Evolutionary conservation across 2,329 filamentous ascomycete species (phyloP).

Genomic region (Decorospora gaudefroyi): DNA sequence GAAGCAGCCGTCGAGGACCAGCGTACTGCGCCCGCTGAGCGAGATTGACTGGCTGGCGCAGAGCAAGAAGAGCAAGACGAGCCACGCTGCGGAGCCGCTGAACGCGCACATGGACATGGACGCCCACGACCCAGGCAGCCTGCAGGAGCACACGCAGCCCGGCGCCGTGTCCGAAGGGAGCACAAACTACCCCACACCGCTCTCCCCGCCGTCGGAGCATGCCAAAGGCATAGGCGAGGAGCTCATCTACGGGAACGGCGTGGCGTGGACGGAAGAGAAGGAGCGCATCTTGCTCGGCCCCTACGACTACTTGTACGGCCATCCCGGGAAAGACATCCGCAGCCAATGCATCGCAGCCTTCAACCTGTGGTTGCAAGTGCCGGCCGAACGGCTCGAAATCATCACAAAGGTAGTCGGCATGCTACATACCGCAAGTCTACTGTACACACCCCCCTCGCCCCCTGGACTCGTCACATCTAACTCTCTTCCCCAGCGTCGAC

Average conservation of each 20-base stretch:
- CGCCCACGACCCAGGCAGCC: no score
- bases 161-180: slow-evolving; percentile 15
- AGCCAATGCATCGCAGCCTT: slow-evolving; percentile 79
- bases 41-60: slow-evolving; percentile 49
- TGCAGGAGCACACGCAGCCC: slow-evolving; percentile 4
- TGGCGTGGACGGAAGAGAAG: slow-evolving; percentile 71
- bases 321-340: slow-evolving; percentile 85
- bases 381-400: slow-evolving; percentile 67
- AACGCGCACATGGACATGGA: slow-evolving; percentile 11
- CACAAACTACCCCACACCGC: slow-evolving; percentile 37
- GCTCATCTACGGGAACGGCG: slow-evolving; percentile 50
- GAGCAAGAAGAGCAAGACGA: slow-evolving; percentile 47
- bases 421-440: slow-evolving; percentile 81
- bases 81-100: slow-evolving; percentile 28
- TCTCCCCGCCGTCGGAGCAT: slow-evolving; percentile 34
- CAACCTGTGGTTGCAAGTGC: slow-evolving; percentile 78
- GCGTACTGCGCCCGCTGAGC: slow-evolving; percentile 45
- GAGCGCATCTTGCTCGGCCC: slow-evolving; percentile 77
- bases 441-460: slow-evolving; percentile 49
- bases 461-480: neutral
- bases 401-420: slow-evolving; percentile 82
- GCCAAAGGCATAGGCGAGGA: slow-evolving; percentile 41
- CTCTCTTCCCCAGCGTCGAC: slow-evolving; percentile 59
- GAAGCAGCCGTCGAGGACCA: slow-evolving; percentile 28
- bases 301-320: slow-evolving; percentile 76